A percentile compares a stretch with the other conserved stretches of the same genome.
These are phyloP conservation scores for Xylaria bambusicola DNA, from an alignment of 495 filamentous ascomycete genomes.

Conservation along the genomic window DNA sequence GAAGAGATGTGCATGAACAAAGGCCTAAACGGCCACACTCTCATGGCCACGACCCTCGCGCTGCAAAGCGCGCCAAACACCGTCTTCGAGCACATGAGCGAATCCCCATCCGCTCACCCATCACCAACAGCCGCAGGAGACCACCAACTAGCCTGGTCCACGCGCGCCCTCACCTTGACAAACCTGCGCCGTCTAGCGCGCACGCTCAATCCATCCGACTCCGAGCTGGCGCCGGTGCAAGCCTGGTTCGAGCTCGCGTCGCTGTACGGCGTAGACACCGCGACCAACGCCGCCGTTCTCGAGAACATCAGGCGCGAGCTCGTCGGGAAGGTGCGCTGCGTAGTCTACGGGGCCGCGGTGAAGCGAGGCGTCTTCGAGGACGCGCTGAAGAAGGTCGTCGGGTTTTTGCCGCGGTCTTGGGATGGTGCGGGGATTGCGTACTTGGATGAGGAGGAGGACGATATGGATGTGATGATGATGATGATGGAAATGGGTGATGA, in stretches of 20 bases:
- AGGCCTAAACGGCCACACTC: slow-evolving; percentile 39
- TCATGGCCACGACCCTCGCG: slow-evolving; percentile 49
- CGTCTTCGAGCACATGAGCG: slow-evolving; percentile 23
- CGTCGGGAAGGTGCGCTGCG: slow-evolving; percentile 37
- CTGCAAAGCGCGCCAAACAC: slow-evolving; percentile 34
- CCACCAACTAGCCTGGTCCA: slow-evolving; percentile 1
- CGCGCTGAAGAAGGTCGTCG: slow-evolving; percentile 33
- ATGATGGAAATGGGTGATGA: neutral
- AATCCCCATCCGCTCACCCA: slow-evolving; percentile 22
- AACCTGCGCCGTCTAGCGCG: slow-evolving; percentile 42
- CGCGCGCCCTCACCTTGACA: slow-evolving; percentile 34
- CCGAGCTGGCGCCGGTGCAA: slow-evolving; percentile 53
- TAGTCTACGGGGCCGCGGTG: slow-evolving; percentile 46
- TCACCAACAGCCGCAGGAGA: slow-evolving; percentile 12
- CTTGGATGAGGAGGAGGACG: neutral
- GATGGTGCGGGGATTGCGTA: too few species aligned
- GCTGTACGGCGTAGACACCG: slow-evolving; percentile 30
- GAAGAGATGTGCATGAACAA: neutral
- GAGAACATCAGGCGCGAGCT: slow-evolving; percentile 38
- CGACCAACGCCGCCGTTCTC: slow-evolving; percentile 19
- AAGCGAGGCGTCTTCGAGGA: slow-evolving; percentile 43
- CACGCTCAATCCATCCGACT: slow-evolving; percentile 34
- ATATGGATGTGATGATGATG: neutral
- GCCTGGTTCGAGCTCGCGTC: slow-evolving; percentile 51
- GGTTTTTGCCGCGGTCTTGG: neutral